Evolutionary conservation across 1,284 basidiomycete species (phyloP), one percentile per base, ranked within the genome.

Genomic region (Mixia osmundae): DNA sequence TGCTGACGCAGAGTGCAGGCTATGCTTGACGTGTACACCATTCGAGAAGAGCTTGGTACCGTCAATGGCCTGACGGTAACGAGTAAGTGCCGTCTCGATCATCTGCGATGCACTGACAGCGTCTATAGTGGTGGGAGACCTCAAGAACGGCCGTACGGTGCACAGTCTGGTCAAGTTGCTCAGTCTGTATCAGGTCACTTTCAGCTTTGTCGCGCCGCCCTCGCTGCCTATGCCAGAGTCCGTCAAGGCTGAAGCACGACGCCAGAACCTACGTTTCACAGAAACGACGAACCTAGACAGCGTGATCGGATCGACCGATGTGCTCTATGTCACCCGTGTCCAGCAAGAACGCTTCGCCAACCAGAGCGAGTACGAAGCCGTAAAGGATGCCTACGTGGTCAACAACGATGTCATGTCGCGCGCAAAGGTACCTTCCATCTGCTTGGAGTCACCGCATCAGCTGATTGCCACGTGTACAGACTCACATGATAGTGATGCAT

Each of bases 401-500:
- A 80, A 97, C 60, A 89, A 95, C 53, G 79, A 87, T 18, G 69
- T 91, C n/a, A 9, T 95, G 26, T 71, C 78, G 19, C 67, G 77
- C 39, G 87, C 85, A 20, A n/a, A n/a, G n/a, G n/a, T n/a, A n/a
- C n/a, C n/a, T n/a, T n/a, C n/a, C n/a, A n/a, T n/a, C n/a, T n/a
- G n/a, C n/a, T n/a, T n/a, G n/a, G n/a, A n/a, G n/a, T n/a, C n/a
- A n/a, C n/a, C n/a, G n/a, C n/a, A n/a, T n/a, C n/a, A n/a, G n/a
- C n/a, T n/a, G n/a, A n/a, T n/a, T n/a, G n/a, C n/a, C n/a, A n/a
- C n/a, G n/a, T n/a, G n/a, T n/a, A n/a, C 95, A 95, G 64, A 75
- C 83, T 47, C 77, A 80, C 38, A 83, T 89, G 68, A 94, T 95
- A 45, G 85, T 97, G 45, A 85, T 99, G 78, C 91, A 97, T 60